phyloP scores from a whole-genome alignment of 352 stramenopile genomes.

The Aphanomyces cochlioides region DNA sequence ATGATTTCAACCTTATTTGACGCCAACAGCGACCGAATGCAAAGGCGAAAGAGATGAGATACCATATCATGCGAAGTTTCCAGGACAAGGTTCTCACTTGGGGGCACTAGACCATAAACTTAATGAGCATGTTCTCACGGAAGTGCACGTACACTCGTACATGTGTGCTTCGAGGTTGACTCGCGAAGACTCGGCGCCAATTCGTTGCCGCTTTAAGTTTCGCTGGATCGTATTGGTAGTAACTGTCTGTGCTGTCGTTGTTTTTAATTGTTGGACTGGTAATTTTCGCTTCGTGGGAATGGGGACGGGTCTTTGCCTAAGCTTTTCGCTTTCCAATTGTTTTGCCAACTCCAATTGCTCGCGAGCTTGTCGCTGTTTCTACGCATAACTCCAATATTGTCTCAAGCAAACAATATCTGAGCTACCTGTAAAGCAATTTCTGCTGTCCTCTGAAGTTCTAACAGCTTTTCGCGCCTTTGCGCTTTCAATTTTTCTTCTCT shows the following conservation, averaged over 20 bases:
- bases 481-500: constrained; percentile 27
- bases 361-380: constrained; percentile 25
- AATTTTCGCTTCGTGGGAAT: neutral
- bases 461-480: constrained; percentile 19
- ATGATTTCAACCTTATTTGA: constrained; percentile 11
- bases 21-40: constrained; percentile 11
- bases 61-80: neutral
- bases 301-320: neutral
- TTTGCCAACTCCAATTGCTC: constrained; percentile 14
- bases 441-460: constrained; percentile 22
- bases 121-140: neutral
- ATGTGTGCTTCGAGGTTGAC: constrained; percentile 3
- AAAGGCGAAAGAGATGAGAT: constrained; percentile 25
- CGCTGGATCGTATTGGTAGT: neutral
- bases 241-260: neutral
- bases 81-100: neutral
- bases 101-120: neutral
- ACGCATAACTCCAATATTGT: neutral
- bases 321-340: neutral
- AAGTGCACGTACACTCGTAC: neutral
- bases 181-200: neutral
- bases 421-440: constrained; percentile 17
- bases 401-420: too few relatives aligned
- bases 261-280: neutral
- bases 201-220: constrained; percentile 11